Conservation (phyloP, 2,329 filamentous ascomycete genomes). For the Xylaria hypoxylon region DNA sequence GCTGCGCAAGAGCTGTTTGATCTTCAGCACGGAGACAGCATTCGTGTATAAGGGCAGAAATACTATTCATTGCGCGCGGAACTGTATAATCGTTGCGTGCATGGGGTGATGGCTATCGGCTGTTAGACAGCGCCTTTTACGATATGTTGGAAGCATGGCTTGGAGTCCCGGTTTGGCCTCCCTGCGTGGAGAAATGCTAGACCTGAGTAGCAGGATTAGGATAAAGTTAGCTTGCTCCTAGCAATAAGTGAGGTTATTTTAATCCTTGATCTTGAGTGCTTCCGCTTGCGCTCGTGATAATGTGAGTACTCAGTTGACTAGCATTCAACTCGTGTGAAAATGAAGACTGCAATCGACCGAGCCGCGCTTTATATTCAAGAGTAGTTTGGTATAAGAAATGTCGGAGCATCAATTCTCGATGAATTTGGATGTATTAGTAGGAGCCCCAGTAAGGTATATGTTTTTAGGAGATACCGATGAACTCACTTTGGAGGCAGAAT, state of each 20-base stretch:
- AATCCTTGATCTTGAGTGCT: not conserved
- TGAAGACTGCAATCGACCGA: too few relatives aligned
- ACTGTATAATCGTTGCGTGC: not conserved
- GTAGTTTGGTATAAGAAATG: too few relatives aligned
- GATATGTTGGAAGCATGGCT: conserved; percentile 9
- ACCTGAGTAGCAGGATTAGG: conserved; percentile 2
- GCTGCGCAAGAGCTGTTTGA: conserved; percentile 10
- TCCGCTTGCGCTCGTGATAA: not conserved
- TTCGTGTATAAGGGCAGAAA: not conserved
- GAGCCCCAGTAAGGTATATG: too few relatives aligned
- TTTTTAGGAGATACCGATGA: too few relatives aligned
- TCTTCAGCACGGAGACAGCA: not conserved
- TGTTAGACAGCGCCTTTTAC: not conserved
- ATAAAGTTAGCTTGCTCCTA: conserved; percentile 2
- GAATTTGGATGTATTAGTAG: too few relatives aligned
- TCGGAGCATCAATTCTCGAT: too few relatives aligned
- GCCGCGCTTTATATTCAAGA: too few relatives aligned
- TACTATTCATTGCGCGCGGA: too few relatives aligned
- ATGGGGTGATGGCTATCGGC: not conserved
- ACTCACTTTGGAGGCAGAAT: too few relatives aligned
- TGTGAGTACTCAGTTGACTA: too few relatives aligned
- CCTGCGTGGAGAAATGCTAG: not conserved
- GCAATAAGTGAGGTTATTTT: not conserved
- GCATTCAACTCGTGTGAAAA: too few relatives aligned
- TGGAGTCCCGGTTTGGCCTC: not conserved